A percentile compares a stretch with the other conserved stretches of the same genome.
These are phyloP conservation scores for Arctium minus DNA, from an alignment of 129 eudicot species.

Conservation along the genomic window DNA sequence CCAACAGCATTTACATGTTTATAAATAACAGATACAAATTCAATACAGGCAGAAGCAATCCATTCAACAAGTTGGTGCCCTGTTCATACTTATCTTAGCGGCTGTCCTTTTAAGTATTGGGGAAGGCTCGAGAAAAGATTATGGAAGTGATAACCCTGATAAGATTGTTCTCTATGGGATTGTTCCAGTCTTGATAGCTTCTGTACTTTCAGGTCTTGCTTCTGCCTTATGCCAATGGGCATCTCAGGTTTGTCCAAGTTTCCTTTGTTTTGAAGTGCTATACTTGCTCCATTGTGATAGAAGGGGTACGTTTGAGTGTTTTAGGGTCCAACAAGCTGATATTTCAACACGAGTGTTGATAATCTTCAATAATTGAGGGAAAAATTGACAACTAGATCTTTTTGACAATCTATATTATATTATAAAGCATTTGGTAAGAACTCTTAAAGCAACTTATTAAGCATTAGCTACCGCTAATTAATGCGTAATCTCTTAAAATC, in stretches of 20 bases:
- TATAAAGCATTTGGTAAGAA: too few species aligned
- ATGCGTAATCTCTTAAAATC: neutral
- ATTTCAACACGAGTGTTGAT: neutral
- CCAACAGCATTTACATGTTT: neutral
- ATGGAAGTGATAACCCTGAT: conserved; percentile 56
- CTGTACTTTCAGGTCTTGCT: conserved; percentile 96
- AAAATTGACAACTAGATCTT: neutral
- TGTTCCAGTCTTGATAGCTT: conserved; percentile 83
- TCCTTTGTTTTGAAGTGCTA: conserved; percentile 6
- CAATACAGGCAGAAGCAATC: conserved; percentile 84
- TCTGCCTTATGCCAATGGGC: conserved; percentile 99
- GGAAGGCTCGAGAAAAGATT: conserved; percentile 90
- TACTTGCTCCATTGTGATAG: conserved; percentile 5
- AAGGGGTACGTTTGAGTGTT: neutral
- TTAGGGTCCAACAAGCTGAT: neutral
- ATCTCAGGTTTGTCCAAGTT: conserved; percentile 65
- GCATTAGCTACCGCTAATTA: neutral
- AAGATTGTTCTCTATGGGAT: conserved; percentile 71
- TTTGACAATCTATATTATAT: neutral
- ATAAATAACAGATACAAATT: conserved; percentile 1
- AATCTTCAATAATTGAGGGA: neutral
- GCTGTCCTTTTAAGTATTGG: conserved; percentile 91
- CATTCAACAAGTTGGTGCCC: conserved; percentile 94
- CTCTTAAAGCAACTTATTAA: neutral
- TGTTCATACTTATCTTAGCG: conserved; percentile 77